phyloP scores from a whole-genome alignment of 208 protist genomes.

The Leishmania guyanensis region DNA sequence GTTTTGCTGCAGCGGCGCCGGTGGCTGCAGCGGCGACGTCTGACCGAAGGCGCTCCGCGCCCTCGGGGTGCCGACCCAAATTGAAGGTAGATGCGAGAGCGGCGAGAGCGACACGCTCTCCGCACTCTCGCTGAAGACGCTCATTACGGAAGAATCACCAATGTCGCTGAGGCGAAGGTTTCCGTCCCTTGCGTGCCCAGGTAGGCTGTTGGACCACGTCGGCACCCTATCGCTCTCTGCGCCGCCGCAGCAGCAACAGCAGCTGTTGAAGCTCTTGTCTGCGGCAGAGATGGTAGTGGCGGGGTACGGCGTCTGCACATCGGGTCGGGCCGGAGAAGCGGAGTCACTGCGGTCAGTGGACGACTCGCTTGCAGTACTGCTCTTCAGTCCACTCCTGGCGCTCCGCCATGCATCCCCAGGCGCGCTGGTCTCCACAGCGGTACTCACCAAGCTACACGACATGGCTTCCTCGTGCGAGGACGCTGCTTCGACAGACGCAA shows the following conservation, averaged over 20 bases:
- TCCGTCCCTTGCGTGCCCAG: not conserved
- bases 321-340: not conserved
- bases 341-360: not conserved
- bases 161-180: not conserved
- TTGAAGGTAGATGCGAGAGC: slow-evolving; percentile 45
- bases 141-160: not conserved
- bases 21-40: not conserved
- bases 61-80: slow-evolving; percentile 15
- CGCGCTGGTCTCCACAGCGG: not conserved
- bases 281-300: not conserved
- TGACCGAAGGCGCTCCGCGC: slow-evolving; percentile 5
- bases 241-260: not conserved
- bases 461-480: not conserved
- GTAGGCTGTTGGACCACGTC: not conserved
- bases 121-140: slow-evolving; percentile 22
- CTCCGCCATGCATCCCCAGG: not conserved
- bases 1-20: not conserved
- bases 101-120: slow-evolving; percentile 45
- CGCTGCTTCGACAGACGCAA: not conserved
- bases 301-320: not conserved
- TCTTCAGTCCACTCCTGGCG: not conserved
- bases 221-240: not conserved
- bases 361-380: too few species aligned
- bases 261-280: not conserved
- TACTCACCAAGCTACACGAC: not conserved